Evolutionary conservation across 305 asterid genomes (phyloP), one percentile per base, ranked within the genome.

Genomic region (Rubia tinctorum): DNA sequence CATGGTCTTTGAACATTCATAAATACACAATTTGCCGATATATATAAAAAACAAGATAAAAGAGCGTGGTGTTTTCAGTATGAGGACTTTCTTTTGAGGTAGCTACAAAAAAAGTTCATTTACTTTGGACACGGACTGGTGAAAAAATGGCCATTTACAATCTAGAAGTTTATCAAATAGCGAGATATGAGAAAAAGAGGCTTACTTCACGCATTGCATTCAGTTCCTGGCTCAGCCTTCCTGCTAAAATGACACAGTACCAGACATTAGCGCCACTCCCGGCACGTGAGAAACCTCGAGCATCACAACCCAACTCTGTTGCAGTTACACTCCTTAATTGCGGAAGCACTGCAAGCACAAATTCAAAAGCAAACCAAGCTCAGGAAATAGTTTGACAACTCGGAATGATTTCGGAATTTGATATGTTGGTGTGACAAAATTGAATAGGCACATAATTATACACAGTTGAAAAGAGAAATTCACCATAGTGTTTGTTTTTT

Each of bases 171-270:
- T 44, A 80, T 37, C 40, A 37, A 37, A 30, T 53, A 69, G 73
- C 68, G 53, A 58, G 44, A 60, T 66, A 61, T 42, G 63, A 40
- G 60, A 51, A 20, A 71, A 73, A 75, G 73, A 68, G 73, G 76
- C 95, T 89, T 79, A 95, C 99, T 82, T 86, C 90, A 56, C 98
- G 99, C 99, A 95, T 92, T 84, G 84, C 79, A 71, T 86, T 88
- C 79, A 95, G 96, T 84, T 95, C 98, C 49, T 82, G 89, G 84
- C 99, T 92, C 40, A 82, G 89, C 80, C 99, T 86, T 80, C 98
- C 99, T 75, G 90, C 93, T 75, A 89, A 84, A 81, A 95, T 80
- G 82, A 89, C 98, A 84, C 99, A 95, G 73, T 95, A 95, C 99
- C 99, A 95, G 75, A 91, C 78, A 87, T 77, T 89, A 77, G 89